Evolutionary conservation across 1,284 basidiomycete genomes (phyloP), one percentile per base, ranked within the genome.

Genomic region (Apiotrichum akiyoshidainum): DNA sequence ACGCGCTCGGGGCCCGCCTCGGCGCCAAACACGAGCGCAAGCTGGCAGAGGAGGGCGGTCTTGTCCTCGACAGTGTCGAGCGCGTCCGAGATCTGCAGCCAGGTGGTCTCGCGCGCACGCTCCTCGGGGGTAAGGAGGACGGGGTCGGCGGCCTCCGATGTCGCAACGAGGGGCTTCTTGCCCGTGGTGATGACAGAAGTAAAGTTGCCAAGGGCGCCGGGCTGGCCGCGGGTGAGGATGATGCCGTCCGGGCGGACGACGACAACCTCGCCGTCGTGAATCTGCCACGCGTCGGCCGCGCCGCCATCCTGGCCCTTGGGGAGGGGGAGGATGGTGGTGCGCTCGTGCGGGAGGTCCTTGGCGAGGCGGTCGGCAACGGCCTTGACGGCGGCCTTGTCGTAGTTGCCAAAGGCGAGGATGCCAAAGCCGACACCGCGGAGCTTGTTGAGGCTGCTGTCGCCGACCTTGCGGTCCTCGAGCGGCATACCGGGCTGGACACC

Each of bases 181-280:
- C 47, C 37, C 12, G 39, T 52, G 22, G 46, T 57, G 55, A 63
- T 26, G 44, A 44, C 46, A 5, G 19, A 17, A 26, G 51, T 52
- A n/a, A 60, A n/a, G 33, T 34, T 46, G 21, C 45, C 40, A 12
- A 59, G 55, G 6, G 33, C 21, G 17, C 21, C 33, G 16, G 45
- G 42, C 19, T 21, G n/a, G 40, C 61, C 61, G 34, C 61, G 61
- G 2, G 52, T 31, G 19, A 63, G 58, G 12, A 60, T 53, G 46
- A 63, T 49, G 46, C 61, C 61, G 41, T 63, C 61, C 0, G 61
- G 61, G 39, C 61, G 61, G 7, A 63, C 56, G 19, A 63, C 37
- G 31, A 63, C 46, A 17, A 63, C 34, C 50, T 63, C 58, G 33
- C 61, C 61, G 0, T 33, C 17, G 33, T 34, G n/a, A 17, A 54